Evolutionary conservation across 805 yeast species (phyloP).

Genomic region (Lachancea mirantina): DNA sequence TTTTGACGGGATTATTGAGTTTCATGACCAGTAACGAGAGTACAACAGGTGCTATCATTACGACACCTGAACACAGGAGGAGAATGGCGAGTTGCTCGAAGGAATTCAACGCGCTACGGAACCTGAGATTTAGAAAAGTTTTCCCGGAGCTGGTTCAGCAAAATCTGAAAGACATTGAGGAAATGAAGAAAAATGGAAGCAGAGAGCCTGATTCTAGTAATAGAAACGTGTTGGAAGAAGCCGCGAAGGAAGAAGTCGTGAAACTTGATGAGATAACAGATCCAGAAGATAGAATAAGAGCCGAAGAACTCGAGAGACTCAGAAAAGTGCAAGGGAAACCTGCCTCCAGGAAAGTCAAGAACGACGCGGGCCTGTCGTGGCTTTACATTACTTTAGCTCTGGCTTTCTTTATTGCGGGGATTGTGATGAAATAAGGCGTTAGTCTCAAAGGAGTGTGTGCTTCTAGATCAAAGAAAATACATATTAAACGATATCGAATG

Average conservation of each 20-base stretch:
- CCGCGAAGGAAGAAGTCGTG: slow-evolving; percentile 29
- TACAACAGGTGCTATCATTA: slow-evolving; percentile 74
- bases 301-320: slow-evolving; percentile 24
- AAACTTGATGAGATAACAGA: slow-evolving; percentile 40
- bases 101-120: slow-evolving; percentile 50
- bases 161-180: slow-evolving; percentile 22
- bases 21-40: slow-evolving; percentile 86
- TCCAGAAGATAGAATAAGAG: slow-evolving; percentile 66
- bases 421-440: slow-evolving; percentile 25
- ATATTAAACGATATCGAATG: slow-evolving; percentile 7
- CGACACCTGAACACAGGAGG: slow-evolving; percentile 52
- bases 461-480: background rate
- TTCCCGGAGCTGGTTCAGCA: slow-evolving; percentile 60
- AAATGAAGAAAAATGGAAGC: slow-evolving; percentile 14
- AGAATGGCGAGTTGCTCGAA: slow-evolving; percentile 53
- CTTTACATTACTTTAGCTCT: slow-evolving; percentile 32
- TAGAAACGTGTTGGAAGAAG: slow-evolving; percentile 24
- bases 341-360: background rate
- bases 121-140: slow-evolving; percentile 49
- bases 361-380: slow-evolving; percentile 12
- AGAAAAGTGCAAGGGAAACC: slow-evolving; percentile 7
- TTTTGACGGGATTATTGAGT: slow-evolving; percentile 76
- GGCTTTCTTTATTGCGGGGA: slow-evolving; percentile 26
- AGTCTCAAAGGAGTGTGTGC: background rate
- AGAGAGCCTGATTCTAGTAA: slow-evolving; percentile 8